Conservation (phyloP, 176 grass and related monocot genomes). For the Zizania latifolia region DNA sequence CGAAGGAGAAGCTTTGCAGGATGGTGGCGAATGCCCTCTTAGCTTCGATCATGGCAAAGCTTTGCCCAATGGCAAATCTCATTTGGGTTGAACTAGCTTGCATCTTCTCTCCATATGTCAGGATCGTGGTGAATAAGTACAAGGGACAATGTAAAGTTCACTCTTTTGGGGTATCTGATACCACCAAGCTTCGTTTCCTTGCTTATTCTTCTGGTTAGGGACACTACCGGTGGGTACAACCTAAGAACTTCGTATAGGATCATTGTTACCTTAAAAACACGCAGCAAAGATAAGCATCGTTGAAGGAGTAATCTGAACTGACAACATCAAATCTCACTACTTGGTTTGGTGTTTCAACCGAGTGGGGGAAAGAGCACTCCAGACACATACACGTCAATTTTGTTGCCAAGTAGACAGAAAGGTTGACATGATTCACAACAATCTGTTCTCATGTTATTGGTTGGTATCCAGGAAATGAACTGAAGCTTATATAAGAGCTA, state of each 20-base stretch:
- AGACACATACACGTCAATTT: neutral
- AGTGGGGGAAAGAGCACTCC: neutral
- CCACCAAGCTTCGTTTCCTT: conserved; percentile 47
- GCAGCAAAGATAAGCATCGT: neutral
- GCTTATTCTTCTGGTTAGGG: conserved; percentile 29
- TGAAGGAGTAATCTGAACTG: neutral
- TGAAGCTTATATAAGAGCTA: too few relatives aligned
- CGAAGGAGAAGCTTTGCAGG: conserved; percentile 60
- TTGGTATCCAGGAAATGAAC: neutral
- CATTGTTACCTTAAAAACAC: conserved; percentile 49
- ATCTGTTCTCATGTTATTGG: neutral
- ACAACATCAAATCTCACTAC: neutral
- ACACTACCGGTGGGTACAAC: conserved; percentile 40
- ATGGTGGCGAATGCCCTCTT: conserved; percentile 61
- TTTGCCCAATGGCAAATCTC: conserved; percentile 63
- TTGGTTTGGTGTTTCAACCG: neutral
- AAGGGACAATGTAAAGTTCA: conserved; percentile 32
- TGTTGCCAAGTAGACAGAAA: neutral
- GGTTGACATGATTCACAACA: neutral
- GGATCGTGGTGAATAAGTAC: conserved; percentile 55
- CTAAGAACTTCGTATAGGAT: conserved; percentile 68
- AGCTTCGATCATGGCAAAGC: conserved; percentile 53
- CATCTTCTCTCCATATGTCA: conserved; percentile 51
- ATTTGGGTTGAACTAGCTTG: conserved; percentile 59
- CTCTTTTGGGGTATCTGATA: conserved; percentile 51